phyloP scores from a whole-genome alignment of 75 land plant genomes.

The Cunninghamia lanceolata region DNA sequence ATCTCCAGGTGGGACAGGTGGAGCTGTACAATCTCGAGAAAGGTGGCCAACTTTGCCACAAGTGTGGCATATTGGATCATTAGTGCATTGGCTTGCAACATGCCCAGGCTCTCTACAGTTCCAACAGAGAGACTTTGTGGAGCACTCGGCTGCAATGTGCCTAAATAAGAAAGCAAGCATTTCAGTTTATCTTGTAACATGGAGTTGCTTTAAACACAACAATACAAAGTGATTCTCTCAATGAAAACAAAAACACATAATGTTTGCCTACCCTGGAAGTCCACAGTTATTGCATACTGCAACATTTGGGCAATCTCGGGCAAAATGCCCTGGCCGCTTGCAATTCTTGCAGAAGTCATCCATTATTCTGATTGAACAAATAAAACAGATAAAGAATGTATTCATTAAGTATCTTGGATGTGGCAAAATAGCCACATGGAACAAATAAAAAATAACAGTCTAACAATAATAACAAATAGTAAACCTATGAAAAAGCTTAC shows the following conservation, averaged over 20 bases:
- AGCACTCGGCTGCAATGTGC: conserved; percentile 89
- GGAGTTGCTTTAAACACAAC: background rate
- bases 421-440: background rate
- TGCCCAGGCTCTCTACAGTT: conserved; percentile 79
- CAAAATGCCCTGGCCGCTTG: conserved; percentile 67
- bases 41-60: conserved; percentile 90
- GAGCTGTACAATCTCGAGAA: conserved; percentile 72
- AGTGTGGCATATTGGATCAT: conserved; percentile 91
- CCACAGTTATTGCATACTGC: conserved; percentile 75
- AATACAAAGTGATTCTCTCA: background rate
- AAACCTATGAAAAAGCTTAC: too few relatives aligned
- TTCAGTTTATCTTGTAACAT: background rate
- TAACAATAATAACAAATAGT: too few relatives aligned
- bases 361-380: conserved; percentile 13
- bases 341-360: conserved; percentile 58
- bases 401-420: background rate
- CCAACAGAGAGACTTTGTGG: conserved; percentile 43
- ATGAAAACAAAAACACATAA: background rate
- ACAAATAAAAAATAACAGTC: background rate
- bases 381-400: background rate
- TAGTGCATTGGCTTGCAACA: conserved; percentile 73
- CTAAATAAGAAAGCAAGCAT: conserved; percentile 25
- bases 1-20: conserved; percentile 60
- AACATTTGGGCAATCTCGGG: conserved; percentile 63
- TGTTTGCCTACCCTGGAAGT: conserved; percentile 47